Evolutionary conservation across 805 yeast genomes (phyloP), one percentile per base, ranked within the genome.

Genomic region (Teunomyces stri): DNA sequence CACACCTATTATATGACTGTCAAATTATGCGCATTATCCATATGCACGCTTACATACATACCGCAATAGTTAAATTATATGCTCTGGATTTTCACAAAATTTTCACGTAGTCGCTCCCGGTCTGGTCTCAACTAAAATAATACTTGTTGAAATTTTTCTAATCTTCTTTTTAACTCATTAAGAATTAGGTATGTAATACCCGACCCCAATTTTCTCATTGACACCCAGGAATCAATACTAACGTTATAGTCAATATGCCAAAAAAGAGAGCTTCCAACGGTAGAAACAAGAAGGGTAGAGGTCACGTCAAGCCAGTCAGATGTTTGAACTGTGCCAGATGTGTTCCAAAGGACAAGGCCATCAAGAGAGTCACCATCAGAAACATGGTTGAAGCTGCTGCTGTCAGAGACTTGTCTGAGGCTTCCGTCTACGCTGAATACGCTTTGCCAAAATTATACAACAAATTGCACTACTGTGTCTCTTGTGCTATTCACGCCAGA

Each of bases 261-360:
- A 94, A 94, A 89, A 94, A 94, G 98, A 92, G 99, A 91, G 90
- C 98, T 79, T 90, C 97, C 94, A 90, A 91, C 97, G 99, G 99
- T 86, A 92, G 99, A 85, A 94, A 94, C 95, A 94, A 94, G 95
- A 91, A 90, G 84, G 98, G 98, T 77, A 94, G 99, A 89, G 99
- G 99, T 76, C 98, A 94, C 96, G 97, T 89, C 79, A 89, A 88
- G 80, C 96, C 96, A 76, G 97, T 92, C 72, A 91, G 99, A 87
- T 94, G 99, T 85, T 87, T 90, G 74, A 94, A 94, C 97, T 94
- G 99, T 81, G 87, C 97, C 70, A 89, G 96, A 80, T 89, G 96
- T 83, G 96, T 94, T 69, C 97, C 99, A 76, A 94, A 94, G 88
- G 99, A 94, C 79, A 94, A 94, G 87, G 98, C 99, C 78, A 94